A percentile compares a stretch with the other conserved stretches of the same genome.
Conservation (phyloP, 129 eudicot species). For the Lactuca saligna region DNA sequence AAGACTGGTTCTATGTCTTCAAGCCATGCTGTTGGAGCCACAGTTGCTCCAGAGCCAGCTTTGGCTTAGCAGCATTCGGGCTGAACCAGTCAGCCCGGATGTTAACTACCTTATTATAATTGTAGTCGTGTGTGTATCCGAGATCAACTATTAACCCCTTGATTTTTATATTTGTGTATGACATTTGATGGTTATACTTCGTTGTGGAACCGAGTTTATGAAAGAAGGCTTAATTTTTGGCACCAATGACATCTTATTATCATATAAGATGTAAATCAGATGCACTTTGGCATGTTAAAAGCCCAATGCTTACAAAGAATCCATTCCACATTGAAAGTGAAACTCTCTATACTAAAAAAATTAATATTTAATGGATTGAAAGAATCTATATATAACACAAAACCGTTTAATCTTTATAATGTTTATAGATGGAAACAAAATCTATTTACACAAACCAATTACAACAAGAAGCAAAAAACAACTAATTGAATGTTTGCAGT, state of each 20-base stretch:
- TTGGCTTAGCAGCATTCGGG: slow-evolving; percentile 2
- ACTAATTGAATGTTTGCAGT: slow-evolving; percentile 4
- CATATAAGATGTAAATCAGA: background rate
- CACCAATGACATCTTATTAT: background rate
- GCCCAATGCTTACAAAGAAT: too few relatives aligned
- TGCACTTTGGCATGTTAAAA: background rate
- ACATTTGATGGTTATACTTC: background rate
- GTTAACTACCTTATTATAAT: background rate
- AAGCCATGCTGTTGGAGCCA: slow-evolving; percentile 40
- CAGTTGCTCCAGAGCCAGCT: slow-evolving; percentile 65
- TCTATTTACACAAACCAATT: slow-evolving; percentile 20
- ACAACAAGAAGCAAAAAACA: slow-evolving; percentile 10
- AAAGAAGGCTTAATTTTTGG: too few relatives aligned
- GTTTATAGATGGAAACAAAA: slow-evolving; percentile 17
- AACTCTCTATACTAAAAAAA: too few relatives aligned
- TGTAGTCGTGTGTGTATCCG: background rate
- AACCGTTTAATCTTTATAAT: slow-evolving; percentile 13
- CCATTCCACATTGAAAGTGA: too few relatives aligned
- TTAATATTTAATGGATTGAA: background rate
- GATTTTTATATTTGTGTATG: slow-evolving; percentile 11
- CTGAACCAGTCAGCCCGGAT: background rate
- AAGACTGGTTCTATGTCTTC: slow-evolving; percentile 33
- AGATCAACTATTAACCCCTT: slow-evolving; percentile 7
- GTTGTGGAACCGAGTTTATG: slow-evolving; percentile 2
- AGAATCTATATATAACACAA: slow-evolving; percentile 20